Conservation (phyloP, 2,329 filamentous ascomycete genomes). For the Colletotrichum simmondsii region DNA sequence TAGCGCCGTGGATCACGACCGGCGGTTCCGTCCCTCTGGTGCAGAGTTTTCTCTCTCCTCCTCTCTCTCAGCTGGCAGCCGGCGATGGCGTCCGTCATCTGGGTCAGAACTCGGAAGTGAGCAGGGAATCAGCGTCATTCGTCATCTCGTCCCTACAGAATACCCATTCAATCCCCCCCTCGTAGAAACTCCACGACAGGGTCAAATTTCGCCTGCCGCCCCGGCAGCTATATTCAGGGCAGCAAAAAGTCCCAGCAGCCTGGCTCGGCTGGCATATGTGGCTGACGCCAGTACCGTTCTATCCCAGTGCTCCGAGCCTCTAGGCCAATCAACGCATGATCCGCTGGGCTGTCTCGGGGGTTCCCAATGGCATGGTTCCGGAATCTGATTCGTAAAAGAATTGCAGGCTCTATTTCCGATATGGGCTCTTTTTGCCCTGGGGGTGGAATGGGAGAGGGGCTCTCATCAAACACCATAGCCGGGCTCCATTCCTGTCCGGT, state of each 20-base stretch:
- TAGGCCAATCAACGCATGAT: conserved; percentile 13
- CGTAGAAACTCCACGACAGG: not conserved
- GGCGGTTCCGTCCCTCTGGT: conserved; percentile 15
- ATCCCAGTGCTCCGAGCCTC: not conserved
- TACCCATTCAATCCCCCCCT: not conserved
- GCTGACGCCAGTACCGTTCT: conserved; percentile 22
- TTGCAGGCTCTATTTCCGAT: conserved; percentile 26
- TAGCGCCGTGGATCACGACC: conserved; percentile 22
- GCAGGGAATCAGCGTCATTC: not conserved
- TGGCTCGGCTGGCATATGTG: conserved; percentile 22
- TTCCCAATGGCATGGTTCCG: conserved; percentile 32
- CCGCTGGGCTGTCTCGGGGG: conserved; percentile 21
- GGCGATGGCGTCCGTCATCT: not conserved
- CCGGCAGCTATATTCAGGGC: not conserved
- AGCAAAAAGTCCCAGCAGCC: conserved; percentile 16
- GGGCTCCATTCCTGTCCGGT: not conserved
- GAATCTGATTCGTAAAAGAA: conserved; percentile 30
- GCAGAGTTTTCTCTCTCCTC: not conserved
- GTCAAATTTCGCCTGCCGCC: not conserved
- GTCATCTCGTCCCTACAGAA: not conserved
- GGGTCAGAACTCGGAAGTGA: not conserved
- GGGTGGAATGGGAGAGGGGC: not conserved
- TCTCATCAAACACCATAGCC: conserved; percentile 6
- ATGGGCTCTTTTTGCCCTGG: conserved; percentile 12
- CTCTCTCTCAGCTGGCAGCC: not conserved